phyloP scores from a whole-genome alignment of 257 asterid genomes.

The Solanum pinnatisectum region DNA sequence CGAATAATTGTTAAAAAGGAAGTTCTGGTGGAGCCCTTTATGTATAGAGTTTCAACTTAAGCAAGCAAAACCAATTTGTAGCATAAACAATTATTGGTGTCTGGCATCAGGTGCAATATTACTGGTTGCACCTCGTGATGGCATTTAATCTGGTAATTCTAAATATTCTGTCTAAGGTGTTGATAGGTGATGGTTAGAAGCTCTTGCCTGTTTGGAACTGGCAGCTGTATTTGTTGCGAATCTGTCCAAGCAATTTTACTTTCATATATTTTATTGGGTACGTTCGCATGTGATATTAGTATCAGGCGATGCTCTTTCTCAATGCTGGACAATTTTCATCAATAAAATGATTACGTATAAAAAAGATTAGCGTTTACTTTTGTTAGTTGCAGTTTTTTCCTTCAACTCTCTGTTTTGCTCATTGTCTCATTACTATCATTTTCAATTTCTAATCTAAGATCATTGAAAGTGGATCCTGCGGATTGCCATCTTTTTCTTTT shows the following conservation, averaged over 20 bases:
- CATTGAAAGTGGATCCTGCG: background rate
- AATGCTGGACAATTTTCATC: background rate
- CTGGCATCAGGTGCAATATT: background rate
- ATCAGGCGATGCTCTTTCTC: background rate
- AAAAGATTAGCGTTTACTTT: background rate
- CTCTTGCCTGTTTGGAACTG: background rate
- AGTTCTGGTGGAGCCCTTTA: background rate
- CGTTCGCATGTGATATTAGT: background rate
- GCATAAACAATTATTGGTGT: background rate
- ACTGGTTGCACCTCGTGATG: background rate
- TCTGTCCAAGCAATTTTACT: background rate
- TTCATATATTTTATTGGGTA: background rate
- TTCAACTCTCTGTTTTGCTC: background rate
- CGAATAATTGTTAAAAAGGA: background rate
- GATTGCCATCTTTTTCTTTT: background rate
- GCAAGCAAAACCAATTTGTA: background rate
- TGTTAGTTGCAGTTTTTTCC: background rate
- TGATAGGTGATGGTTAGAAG: background rate
- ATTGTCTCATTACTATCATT: background rate
- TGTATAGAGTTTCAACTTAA: background rate
- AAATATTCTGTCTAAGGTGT: background rate
- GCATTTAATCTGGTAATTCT: background rate
- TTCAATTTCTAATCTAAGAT: background rate
- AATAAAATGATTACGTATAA: background rate
- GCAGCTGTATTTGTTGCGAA: background rate